These are phyloP conservation scores for Mycena sanguinolenta DNA, from an alignment of 768 basidiomycete species.

Conservation along the genomic window DNA sequence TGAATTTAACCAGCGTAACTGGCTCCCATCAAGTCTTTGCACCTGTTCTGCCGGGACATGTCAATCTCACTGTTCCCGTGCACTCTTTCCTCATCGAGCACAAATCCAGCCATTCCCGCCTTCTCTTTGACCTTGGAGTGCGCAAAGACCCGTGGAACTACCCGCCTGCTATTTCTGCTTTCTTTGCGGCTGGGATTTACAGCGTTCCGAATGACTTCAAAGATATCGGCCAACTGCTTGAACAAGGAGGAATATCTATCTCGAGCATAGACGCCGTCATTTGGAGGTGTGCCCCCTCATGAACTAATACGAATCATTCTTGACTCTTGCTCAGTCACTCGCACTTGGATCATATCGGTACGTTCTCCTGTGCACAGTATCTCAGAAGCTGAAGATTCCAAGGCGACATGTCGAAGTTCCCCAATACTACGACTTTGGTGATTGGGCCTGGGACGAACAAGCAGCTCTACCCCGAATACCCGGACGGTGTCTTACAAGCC, in stretches of 20 bases:
- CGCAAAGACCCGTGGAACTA: slow-evolving; percentile 13
- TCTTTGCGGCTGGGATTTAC: neutral
- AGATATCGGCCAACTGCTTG: slow-evolving; percentile 19
- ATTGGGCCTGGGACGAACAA: slow-evolving; percentile 14
- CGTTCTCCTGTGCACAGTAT: neutral
- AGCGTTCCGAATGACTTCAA: slow-evolving; percentile 4
- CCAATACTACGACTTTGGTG: slow-evolving; percentile 19
- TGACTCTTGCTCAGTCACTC: slow-evolving; percentile 14
- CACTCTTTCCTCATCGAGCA: slow-evolving; percentile 17
- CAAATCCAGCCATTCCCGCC: neutral
- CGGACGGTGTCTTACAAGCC: slow-evolving; percentile 10
- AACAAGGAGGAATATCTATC: slow-evolving; percentile 16
- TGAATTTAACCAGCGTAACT: neutral
- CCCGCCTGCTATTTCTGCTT: neutral
- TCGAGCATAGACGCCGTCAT: slow-evolving; percentile 18
- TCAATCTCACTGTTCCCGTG: neutral
- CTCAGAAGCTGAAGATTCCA: neutral
- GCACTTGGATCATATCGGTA: slow-evolving; percentile 22
- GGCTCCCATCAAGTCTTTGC: neutral
- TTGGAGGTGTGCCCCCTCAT: slow-evolving; percentile 17
- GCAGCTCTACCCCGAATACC: slow-evolving; percentile 11
- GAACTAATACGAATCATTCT: neutral
- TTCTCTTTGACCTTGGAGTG: slow-evolving; percentile 24
- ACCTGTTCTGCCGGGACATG: neutral
- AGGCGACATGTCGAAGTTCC: slow-evolving; percentile 30